Conservation (phyloP, 352 stramenopile genomes). For the Phytophthora agathidicida region DNA sequence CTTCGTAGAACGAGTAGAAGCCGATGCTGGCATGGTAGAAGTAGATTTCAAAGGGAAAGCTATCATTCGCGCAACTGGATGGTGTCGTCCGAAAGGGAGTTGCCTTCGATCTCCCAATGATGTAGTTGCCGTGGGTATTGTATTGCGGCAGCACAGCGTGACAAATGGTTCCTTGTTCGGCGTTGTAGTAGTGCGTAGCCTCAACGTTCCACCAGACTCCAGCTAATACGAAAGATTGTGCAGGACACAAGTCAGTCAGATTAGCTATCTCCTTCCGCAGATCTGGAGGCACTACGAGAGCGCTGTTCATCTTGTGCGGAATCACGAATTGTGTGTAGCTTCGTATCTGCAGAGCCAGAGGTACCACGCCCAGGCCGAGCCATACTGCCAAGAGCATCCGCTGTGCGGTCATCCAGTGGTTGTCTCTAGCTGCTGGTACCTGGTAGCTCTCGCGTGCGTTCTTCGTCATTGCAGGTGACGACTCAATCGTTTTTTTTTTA, state of each 20-base stretch:
- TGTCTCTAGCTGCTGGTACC: too few species aligned
- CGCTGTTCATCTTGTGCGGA: background rate
- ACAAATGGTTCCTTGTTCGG: constrained; percentile 6
- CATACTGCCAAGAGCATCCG: background rate
- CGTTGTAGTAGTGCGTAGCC: constrained; percentile 18
- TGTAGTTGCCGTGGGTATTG: constrained; percentile 23
- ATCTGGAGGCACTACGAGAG: background rate
- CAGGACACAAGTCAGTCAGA: constrained; percentile 1
- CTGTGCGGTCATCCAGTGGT: constrained; percentile 1
- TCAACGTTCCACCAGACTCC: constrained; percentile 25
- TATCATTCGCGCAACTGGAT: constrained; percentile 6
- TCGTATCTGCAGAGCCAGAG: background rate
- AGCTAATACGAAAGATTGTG: constrained; percentile 10
- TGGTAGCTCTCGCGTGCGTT: too few species aligned
- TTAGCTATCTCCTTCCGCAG: background rate
- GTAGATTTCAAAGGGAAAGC: constrained; percentile 11
- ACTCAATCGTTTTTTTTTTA: too few species aligned
- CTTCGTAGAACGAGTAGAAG: constrained; percentile 18
- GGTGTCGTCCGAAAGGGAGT: background rate
- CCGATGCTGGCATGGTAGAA: constrained; percentile 21
- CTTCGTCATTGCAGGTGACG: too few species aligned
- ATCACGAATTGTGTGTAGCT: background rate
- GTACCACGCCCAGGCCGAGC: background rate
- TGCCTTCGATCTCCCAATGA: background rate
- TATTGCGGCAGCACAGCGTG: constrained; percentile 27